Base-by-base conservation (phyloP, 352 stramenopile species). In the Phytophthora fragariae region DNA sequence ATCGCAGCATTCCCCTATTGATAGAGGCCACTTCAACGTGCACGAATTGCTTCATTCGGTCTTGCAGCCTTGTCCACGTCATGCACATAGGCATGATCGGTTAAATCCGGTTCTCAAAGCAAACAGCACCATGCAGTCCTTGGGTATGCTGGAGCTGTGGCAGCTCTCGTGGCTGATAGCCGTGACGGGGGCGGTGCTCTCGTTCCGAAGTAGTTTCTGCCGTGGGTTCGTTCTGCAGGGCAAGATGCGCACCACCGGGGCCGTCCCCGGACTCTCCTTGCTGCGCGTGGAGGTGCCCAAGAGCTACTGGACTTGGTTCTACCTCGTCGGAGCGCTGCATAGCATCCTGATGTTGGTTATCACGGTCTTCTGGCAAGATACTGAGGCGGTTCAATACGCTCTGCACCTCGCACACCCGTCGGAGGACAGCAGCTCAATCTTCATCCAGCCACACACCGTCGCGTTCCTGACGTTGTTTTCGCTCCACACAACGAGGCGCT, bases 291-390 rank as follows among this genome's bases (percentile, higher is more conserved):
- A 89, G 49, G 70, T 85, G 57, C 61, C 72, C 17, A 94, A 94
- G 67, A 80, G 80, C 44, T 80, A 73, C 33, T 94, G 83, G 84
- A 92, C 82, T 66, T 89, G 82, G 80, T 94, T 94, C 67, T 94
- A 94, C 65, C 68, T 92, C 14, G 62, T 82, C 7, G 87, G 85
- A 54, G 75, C 83, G 1, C 5, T 87, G 24, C 81, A 89, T 59
- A 92, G 86, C 63, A 53, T 57, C n/a, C 41, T 72, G 2, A 62
- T 86, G 14, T 35, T 87, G 50, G n/a, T 66, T 21, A 52, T 83
- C 46, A 46, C 81, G 39, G 15, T 73, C 5, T 47, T 81, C 12
- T 83, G 68, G 31, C 69, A 81, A 21, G 65, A 85, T 7, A 77
- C 74, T 2, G 29, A 61, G 46, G 44, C 67, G n/a, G 49, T 81